Conservation (phyloP, 2,329 filamentous ascomycete species). For the Volutella citrinella region DNA sequence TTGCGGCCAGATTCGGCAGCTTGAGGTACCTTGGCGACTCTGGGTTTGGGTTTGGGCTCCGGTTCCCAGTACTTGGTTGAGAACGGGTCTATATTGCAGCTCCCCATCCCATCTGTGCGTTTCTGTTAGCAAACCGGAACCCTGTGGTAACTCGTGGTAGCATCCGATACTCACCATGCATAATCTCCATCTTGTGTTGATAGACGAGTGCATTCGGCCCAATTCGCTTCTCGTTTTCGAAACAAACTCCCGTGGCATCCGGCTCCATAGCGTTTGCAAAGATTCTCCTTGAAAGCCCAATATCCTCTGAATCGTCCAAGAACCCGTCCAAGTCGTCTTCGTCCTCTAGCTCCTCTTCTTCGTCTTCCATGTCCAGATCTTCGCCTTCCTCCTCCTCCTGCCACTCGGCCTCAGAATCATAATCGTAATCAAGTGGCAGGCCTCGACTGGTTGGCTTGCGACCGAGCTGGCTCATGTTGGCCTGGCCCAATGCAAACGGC, state of each 20-base stretch:
- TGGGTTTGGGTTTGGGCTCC: slow-evolving; percentile 31
- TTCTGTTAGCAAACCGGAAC: too few relatives aligned
- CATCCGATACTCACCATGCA: slow-evolving; percentile 64
- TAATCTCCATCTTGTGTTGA: slow-evolving; percentile 70
- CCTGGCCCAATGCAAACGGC: slow-evolving; percentile 40
- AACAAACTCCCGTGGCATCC: slow-evolving; percentile 76
- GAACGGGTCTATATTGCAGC: slow-evolving; percentile 73
- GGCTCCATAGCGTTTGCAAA: slow-evolving; percentile 72
- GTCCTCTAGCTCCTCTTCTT: slow-evolving; percentile 67
- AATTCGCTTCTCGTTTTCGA: slow-evolving; percentile 59
- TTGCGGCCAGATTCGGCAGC: too few relatives aligned
- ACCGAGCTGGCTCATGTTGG: slow-evolving; percentile 50
- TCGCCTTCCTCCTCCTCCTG: slow-evolving; percentile 69
- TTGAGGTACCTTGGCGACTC: slow-evolving; percentile 15
- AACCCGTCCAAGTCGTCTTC: slow-evolving; percentile 89
- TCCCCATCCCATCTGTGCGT: too few relatives aligned
- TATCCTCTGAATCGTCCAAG: slow-evolving; percentile 80
- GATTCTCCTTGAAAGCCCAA: slow-evolving; percentile 50
- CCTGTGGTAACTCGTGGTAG: too few relatives aligned
- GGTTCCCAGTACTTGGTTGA: slow-evolving; percentile 75
- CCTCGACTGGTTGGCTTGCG: slow-evolving; percentile 51
- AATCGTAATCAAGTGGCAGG: slow-evolving; percentile 74
- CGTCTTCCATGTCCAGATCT: slow-evolving; percentile 65
- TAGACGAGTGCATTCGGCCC: slow-evolving; percentile 49
- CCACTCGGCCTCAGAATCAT: slow-evolving; percentile 86